phyloP scores from a whole-genome alignment of 768 basidiomycete species.

The Russula abietina region DNA sequence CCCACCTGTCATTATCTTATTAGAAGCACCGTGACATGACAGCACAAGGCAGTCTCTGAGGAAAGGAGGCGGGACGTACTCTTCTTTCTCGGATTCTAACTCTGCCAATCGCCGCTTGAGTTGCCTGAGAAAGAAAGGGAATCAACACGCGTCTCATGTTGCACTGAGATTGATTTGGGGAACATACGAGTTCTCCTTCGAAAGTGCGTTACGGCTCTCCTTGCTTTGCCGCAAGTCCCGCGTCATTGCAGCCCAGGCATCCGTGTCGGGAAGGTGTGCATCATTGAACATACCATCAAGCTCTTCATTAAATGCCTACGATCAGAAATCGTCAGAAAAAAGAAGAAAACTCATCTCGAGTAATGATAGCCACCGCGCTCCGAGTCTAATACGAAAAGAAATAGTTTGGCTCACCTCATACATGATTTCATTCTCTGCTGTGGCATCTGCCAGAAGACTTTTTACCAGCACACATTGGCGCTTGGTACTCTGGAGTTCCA shows the following conservation, averaged over 20 bases:
- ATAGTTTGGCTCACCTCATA: constrained; percentile 58
- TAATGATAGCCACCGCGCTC: not conserved
- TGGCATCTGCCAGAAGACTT: constrained; percentile 67
- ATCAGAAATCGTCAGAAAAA: not conserved
- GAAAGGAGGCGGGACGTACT: constrained; percentile 47
- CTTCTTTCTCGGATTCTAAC: constrained; percentile 68
- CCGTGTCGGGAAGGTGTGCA: constrained; percentile 70
- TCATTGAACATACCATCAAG: constrained; percentile 89
- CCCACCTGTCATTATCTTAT: constrained; percentile 47
- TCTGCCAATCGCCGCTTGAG: constrained; percentile 66
- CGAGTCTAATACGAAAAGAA: not conserved
- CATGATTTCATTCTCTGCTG: constrained; percentile 87
- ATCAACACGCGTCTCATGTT: constrained; percentile 11
- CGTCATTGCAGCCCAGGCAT: constrained; percentile 77
- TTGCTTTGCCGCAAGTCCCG: constrained; percentile 70
- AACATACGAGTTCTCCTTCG: constrained; percentile 76
- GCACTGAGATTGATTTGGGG: not conserved
- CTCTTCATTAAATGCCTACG: constrained; percentile 89
- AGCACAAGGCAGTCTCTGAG: not conserved
- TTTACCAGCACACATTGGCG: constrained; percentile 78
- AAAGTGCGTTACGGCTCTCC: constrained; percentile 63
- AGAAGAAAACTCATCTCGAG: not conserved
- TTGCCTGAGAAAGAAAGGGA: constrained; percentile 39
- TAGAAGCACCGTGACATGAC: constrained; percentile 3
- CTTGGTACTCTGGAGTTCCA: constrained; percentile 62